phyloP scores from a whole-genome alignment of 169 alveolate genomes.

The Plasmodium malariae region DNA sequence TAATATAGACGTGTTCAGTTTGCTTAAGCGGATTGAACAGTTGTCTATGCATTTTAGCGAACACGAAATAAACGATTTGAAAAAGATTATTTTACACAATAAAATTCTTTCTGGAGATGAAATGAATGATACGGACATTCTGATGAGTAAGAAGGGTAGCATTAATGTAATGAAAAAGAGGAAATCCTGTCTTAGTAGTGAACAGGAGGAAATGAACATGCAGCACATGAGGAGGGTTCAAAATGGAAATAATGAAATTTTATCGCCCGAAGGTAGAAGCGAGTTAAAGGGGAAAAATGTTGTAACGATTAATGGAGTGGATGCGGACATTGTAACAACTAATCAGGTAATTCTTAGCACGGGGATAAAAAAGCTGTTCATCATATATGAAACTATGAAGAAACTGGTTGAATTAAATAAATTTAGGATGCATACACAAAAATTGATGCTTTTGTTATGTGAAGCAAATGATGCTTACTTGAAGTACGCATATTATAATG shows the following conservation, averaged over 20 bases:
- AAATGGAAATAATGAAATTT: too few relatives aligned
- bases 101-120: not conserved
- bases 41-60: not conserved
- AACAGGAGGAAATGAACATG: too few relatives aligned
- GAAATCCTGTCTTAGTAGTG: too few relatives aligned
- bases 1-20: not conserved
- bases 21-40: not conserved
- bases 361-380: slow-evolving; percentile 11
- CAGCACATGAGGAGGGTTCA: too few relatives aligned
- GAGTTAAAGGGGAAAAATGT: too few relatives aligned
- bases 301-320: too few relatives aligned
- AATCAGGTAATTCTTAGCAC: too few relatives aligned
- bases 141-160: not conserved
- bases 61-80: not conserved
- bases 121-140: not conserved
- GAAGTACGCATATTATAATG: slow-evolving; percentile 54
- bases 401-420: slow-evolving; percentile 17
- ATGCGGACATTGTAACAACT: too few relatives aligned
- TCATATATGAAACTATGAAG: slow-evolving; percentile 31
- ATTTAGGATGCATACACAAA: slow-evolving; percentile 27
- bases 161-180: too few relatives aligned
- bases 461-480: slow-evolving; percentile 51
- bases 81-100: not conserved
- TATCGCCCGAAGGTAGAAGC: too few relatives aligned
- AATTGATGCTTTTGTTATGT: slow-evolving; percentile 57